These are phyloP conservation scores for Ballota nigra DNA, from an alignment of 257 asterid genomes.

Conservation along the genomic window DNA sequence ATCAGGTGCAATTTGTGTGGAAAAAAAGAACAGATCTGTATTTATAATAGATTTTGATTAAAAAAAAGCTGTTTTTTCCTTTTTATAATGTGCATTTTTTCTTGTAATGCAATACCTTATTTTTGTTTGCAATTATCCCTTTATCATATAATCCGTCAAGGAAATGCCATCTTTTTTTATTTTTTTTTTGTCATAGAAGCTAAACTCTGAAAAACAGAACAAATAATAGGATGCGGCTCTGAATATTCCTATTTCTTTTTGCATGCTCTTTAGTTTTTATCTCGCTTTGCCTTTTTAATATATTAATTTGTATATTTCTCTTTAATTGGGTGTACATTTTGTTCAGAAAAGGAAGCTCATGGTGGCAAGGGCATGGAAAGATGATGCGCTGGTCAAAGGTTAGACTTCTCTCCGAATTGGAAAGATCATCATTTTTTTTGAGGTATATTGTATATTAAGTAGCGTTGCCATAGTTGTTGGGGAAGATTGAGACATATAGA, in stretches of 20 bases:
- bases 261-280: background rate
- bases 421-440: slow-evolving; percentile 33
- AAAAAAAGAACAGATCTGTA: background rate
- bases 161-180: background rate
- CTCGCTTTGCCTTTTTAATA: background rate
- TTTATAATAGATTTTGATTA: background rate
- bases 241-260: background rate
- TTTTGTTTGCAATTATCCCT: background rate
- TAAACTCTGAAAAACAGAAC: background rate
- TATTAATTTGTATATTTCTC: background rate
- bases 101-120: background rate
- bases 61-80: background rate
- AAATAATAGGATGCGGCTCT: background rate
- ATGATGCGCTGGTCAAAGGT: slow-evolving; percentile 25
- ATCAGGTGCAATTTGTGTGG: background rate
- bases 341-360: slow-evolving; percentile 43
- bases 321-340: slow-evolving; percentile 16
- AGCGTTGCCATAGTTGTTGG: slow-evolving; percentile 33
- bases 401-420: slow-evolving; percentile 25
- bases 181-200: background rate
- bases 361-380: slow-evolving; percentile 32
- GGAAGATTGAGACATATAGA: slow-evolving; percentile 53
- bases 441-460: slow-evolving; percentile 55
- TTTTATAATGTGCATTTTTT: no score
- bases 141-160: background rate